Base-by-base conservation (phyloP, 805 yeast genomes). In the Millerozyma acaciae region DNA sequence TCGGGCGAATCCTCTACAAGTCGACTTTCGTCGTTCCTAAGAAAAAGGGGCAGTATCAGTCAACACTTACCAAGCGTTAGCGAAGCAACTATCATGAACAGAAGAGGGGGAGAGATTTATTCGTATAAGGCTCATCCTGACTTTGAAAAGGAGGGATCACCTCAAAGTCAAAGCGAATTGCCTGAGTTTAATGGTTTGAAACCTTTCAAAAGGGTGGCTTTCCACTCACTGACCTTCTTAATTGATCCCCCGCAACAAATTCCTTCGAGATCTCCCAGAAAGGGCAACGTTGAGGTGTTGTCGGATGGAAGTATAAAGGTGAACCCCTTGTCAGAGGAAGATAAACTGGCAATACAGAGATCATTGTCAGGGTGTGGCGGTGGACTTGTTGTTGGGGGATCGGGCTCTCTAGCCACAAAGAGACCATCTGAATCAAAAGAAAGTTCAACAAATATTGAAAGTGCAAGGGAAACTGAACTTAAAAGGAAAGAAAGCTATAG, bases 231-330 rank as follows among this genome's bases (percentile, higher is more conserved):
- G 24, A 65, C 70, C 1, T 66, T 66, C 35, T 50, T 62, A 24
- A 63, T 66, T 13, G 70, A 66, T 34, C 68, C 68, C 2, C 95
- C 96, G 1, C 97, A 89, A 51, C 96, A 88, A 53, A 84, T 89
- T 40, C 97, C 97, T 2, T 83, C 95, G 2, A 65, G 95, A 50
- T 73, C 70, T 39, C 96, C 97, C 5, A 69, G 80, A 43, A 70
- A 73, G 45, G 96, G 97, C 6, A 82, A 86, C 50, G 88, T 66
- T 36, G 73, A 77, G 44, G 64, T 78, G 1, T 48, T 70, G 32
- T 58, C 71, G n/a, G 70, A 68, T 45, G 85, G 84, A 0, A 56
- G 66, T 1, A 65, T 77, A 10, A 65, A 70, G 6, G 63, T 78
- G 13, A 73, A 75, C 39, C 76, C 80, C 19, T 55, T 78, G 21